These are phyloP conservation scores for Citrus unshiu DNA, from an alignment of 345 rosid species.

Conservation along the genomic window DNA sequence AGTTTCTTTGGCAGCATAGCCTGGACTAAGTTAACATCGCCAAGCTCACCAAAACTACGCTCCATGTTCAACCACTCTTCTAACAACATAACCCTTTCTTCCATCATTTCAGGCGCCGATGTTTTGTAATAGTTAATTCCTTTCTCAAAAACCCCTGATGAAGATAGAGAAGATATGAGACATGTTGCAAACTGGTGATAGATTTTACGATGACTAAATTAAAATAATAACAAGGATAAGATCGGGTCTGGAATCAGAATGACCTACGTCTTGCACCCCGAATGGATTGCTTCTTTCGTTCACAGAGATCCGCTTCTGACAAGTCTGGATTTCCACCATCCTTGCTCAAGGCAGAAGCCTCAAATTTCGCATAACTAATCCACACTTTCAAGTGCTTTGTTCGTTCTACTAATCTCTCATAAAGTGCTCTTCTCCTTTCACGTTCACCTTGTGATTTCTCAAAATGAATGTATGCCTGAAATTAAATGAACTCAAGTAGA, in stretches of 20 bases:
- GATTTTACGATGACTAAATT: neutral
- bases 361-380: slow-evolving; percentile 88
- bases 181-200: neutral
- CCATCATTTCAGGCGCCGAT: slow-evolving; percentile 73
- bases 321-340: slow-evolving; percentile 22
- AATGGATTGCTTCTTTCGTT: slow-evolving; percentile 43
- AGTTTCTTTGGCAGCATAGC: slow-evolving; percentile 82
- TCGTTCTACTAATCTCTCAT: slow-evolving; percentile 71
- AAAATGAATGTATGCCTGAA: slow-evolving; percentile 87
- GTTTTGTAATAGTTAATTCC: slow-evolving; percentile 69
- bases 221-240: neutral
- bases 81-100: slow-evolving; percentile 78
- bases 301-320: slow-evolving; percentile 33
- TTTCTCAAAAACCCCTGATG: slow-evolving; percentile 64
- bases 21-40: slow-evolving; percentile 62
- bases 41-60: slow-evolving; percentile 58
- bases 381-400: slow-evolving; percentile 91
- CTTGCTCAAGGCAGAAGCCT: slow-evolving; percentile 59
- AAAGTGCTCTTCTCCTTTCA: slow-evolving; percentile 61
- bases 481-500: neutral
- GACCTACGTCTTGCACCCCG: slow-evolving; percentile 67
- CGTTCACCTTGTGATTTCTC: slow-evolving; percentile 78
- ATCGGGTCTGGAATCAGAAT: neutral
- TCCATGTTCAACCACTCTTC: slow-evolving; percentile 90
- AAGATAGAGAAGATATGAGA: neutral